Conservation (phyloP, 768 basidiomycete genomes). For the Melanogaster broomeanus region DNA sequence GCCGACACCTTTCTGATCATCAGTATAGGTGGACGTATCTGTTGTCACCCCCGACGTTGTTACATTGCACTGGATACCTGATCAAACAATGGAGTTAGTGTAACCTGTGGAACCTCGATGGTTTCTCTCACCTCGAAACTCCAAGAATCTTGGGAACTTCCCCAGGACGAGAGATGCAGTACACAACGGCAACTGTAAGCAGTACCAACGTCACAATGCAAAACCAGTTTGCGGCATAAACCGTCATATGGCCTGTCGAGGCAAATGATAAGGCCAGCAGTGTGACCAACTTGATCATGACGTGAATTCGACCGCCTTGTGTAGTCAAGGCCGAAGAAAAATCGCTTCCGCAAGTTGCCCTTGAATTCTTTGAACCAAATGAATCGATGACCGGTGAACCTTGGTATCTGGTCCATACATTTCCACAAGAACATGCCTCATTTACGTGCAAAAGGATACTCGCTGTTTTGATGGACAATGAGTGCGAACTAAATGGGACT, state of each 20-base stretch:
- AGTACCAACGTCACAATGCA: too few relatives aligned
- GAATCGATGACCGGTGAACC: not conserved
- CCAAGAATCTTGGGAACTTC: too few relatives aligned
- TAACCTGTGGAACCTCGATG: not conserved
- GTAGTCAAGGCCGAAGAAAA: too few relatives aligned
- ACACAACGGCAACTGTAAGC: too few relatives aligned
- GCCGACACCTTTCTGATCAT: conserved; percentile 41
- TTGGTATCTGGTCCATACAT: not conserved
- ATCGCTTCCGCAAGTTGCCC: too few relatives aligned
- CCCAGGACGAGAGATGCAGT: too few relatives aligned
- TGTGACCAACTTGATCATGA: too few relatives aligned
- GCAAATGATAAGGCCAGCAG: too few relatives aligned
- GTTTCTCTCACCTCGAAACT: conserved; percentile 24
- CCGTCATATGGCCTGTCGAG: conserved; percentile 37
- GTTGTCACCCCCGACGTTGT: too few relatives aligned
- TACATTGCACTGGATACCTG: too few relatives aligned
- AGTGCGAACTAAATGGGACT: not conserved
- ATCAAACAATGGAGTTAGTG: not conserved
- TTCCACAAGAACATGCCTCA: not conserved
- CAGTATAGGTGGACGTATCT: conserved; percentile 49
- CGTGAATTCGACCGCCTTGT: too few relatives aligned
- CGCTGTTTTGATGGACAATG: not conserved
- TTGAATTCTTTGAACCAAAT: not conserved
- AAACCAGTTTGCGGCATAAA: conserved; percentile 39
- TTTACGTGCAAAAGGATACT: not conserved